Percentiles rank a stretch among this genome's conserved stretches.
Conservation (phyloP, 106 monocot genomes). For the Agapanthus africanus region DNA sequence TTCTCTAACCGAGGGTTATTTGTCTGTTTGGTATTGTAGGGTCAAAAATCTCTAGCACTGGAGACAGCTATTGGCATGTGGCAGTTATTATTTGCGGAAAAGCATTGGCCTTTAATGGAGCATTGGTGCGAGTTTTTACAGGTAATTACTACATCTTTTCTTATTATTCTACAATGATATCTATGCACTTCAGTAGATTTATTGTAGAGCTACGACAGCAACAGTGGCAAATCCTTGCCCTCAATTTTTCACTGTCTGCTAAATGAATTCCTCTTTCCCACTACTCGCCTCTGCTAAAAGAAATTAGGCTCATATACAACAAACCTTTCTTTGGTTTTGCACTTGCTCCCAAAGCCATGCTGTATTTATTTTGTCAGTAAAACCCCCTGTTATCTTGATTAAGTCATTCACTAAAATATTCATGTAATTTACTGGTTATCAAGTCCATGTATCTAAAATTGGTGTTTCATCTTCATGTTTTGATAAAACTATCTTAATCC, state of each 20-base stretch:
- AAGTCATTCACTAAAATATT: too few species aligned
- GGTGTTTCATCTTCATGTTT: too few species aligned
- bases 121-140: constrained; percentile 68
- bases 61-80: constrained; percentile 99
- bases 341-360: too few species aligned
- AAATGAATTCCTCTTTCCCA: not conserved
- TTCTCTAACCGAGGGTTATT: not conserved
- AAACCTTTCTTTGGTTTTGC: too few species aligned
- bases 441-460: too few species aligned
- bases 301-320: too few species aligned
- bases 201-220: not conserved
- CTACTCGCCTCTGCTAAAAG: not conserved
- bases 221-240: not conserved
- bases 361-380: too few species aligned
- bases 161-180: not conserved
- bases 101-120: constrained; percentile 84
- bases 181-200: not conserved
- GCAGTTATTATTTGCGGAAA: constrained; percentile 91
- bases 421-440: too few species aligned
- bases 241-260: not conserved
- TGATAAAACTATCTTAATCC: too few species aligned
- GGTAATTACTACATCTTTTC: not conserved
- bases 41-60: constrained; percentile 91
- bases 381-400: too few species aligned
- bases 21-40: constrained; percentile 32